Evolutionary conservation across 176 grass and related monocot genomes (phyloP).

Genomic region (Ananas comosus): DNA sequence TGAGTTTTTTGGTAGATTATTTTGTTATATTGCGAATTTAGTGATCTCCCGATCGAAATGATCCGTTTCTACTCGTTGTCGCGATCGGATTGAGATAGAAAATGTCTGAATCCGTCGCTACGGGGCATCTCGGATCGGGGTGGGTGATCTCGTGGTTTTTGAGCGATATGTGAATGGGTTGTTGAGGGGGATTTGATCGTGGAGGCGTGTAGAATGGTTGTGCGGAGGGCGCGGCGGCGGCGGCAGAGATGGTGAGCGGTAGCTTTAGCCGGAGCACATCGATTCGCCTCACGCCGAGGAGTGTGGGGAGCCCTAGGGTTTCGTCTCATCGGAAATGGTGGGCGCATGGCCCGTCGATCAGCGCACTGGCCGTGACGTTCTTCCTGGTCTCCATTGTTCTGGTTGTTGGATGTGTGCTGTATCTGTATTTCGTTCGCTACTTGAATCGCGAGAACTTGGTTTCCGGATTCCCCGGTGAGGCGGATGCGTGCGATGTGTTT

Average conservation of each 20-base stretch:
- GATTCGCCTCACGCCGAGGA: conserved; percentile 47
- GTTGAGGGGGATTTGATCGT: conserved; percentile 1
- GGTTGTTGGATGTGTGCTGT: conserved; percentile 43
- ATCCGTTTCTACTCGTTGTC: not conserved
- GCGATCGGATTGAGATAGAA: not conserved
- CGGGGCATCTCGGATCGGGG: not conserved
- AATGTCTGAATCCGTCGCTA: not conserved
- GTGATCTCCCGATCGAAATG: not conserved
- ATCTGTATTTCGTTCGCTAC: conserved; percentile 53
- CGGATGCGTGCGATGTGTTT: conserved; percentile 57
- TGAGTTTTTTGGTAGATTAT: no score
- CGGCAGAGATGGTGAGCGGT: conserved; percentile 41
- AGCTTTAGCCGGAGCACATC: conserved; percentile 55
- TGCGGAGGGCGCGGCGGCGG: conserved; percentile 14
- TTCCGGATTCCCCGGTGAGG: conserved; percentile 27
- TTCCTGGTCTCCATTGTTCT: conserved; percentile 45
- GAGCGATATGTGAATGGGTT: not conserved
- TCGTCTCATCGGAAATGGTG: conserved; percentile 63
- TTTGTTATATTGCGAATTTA: not conserved
- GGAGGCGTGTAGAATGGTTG: conserved; percentile 29
- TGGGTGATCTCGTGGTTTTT: conserved; percentile 2
- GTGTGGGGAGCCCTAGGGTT: conserved; percentile 48
- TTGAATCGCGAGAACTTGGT: conserved; percentile 29
- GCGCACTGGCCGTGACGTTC: conserved; percentile 35
- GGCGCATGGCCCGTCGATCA: conserved; percentile 38